Evolutionary conservation across 2,329 filamentous ascomycete species (phyloP).

Genomic region (Venturia carpophila): DNA sequence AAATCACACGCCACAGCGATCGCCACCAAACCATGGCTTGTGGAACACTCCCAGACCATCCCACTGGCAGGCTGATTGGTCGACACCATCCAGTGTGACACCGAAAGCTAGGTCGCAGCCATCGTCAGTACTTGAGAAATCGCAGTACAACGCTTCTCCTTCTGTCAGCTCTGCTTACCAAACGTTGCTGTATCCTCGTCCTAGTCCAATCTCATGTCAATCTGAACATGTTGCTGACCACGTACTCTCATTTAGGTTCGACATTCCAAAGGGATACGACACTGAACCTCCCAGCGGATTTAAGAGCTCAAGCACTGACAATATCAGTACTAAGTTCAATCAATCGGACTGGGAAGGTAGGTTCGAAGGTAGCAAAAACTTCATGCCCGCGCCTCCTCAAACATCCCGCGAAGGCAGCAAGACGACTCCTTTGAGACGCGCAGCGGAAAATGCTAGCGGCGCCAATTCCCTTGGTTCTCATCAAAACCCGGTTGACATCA

Average conservation of each 20-base stretch:
- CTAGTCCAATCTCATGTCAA: neutral
- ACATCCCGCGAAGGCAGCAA: neutral
- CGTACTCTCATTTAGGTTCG: neutral
- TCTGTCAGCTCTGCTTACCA: neutral
- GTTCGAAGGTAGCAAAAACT: conserved; percentile 16
- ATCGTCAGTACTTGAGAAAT: neutral
- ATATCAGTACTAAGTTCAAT: conserved; percentile 14
- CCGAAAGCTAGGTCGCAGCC: neutral
- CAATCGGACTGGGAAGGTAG: conserved; percentile 13
- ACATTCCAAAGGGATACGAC: conserved; percentile 1
- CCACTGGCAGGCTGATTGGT: neutral
- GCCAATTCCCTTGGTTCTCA: conserved; percentile 1
- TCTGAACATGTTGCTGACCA: neutral
- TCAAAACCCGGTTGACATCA: conserved; percentile 14
- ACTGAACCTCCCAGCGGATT: neutral
- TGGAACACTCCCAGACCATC: neutral
- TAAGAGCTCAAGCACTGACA: conserved; percentile 13
- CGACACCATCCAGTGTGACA: conserved; percentile 7
- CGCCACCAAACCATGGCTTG: neutral
- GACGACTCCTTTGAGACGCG: neutral
- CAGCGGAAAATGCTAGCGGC: neutral
- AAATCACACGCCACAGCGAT: neutral
- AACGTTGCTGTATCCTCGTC: neutral
- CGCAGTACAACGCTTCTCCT: neutral
- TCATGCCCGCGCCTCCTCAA: conserved; percentile 15